Percentiles rank a stretch among this genome's conserved stretches.
phyloP scores from a whole-genome alignment of 495 filamentous ascomycete genomes.

The Penicillium cosmopolitanum region DNA sequence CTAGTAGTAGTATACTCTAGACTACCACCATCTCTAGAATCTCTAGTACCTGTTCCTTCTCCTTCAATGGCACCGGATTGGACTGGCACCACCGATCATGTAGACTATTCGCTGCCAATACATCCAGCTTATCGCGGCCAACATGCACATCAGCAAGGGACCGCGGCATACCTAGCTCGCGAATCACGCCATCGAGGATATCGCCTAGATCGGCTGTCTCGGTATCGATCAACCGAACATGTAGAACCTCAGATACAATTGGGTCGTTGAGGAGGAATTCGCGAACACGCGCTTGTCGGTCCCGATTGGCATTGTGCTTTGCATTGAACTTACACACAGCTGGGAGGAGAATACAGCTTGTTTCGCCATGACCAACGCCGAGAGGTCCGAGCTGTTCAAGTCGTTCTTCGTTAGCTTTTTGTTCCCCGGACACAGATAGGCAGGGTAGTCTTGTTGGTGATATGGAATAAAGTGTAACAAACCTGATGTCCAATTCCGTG shows the following conservation, averaged over 20 bases:
- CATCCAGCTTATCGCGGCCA: constrained; percentile 53
- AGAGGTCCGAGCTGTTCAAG: constrained; percentile 63
- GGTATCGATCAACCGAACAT: constrained; percentile 34
- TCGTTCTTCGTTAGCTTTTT: background rate
- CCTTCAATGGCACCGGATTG: constrained; percentile 53
- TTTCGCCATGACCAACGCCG: constrained; percentile 68
- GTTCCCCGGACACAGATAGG: too few species aligned
- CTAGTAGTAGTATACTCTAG: background rate
- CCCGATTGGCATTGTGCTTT: constrained; percentile 46
- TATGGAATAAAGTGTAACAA: constrained; percentile 8
- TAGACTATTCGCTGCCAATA: constrained; percentile 55
- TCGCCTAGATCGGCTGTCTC: constrained; percentile 54
- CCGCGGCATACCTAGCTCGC: constrained; percentile 58
- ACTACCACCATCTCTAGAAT: constrained; percentile 53
- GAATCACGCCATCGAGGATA: constrained; percentile 57
- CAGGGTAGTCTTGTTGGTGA: too few species aligned
- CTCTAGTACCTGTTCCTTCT: constrained; percentile 57
- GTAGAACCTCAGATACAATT: constrained; percentile 47
- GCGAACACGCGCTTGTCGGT: constrained; percentile 50
- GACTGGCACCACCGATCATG: constrained; percentile 53
- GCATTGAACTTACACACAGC: constrained; percentile 65
- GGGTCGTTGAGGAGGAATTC: constrained; percentile 53
- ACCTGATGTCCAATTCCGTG: constrained; percentile 71
- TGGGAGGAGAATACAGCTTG: constrained; percentile 65
- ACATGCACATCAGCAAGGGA: constrained; percentile 59